Percentiles rank a stretch among this genome's conserved stretches.
These are phyloP conservation scores for Colletotrichum sansevieriae DNA, from an alignment of 2,329 filamentous ascomycete genomes.

Conservation along the genomic window DNA sequence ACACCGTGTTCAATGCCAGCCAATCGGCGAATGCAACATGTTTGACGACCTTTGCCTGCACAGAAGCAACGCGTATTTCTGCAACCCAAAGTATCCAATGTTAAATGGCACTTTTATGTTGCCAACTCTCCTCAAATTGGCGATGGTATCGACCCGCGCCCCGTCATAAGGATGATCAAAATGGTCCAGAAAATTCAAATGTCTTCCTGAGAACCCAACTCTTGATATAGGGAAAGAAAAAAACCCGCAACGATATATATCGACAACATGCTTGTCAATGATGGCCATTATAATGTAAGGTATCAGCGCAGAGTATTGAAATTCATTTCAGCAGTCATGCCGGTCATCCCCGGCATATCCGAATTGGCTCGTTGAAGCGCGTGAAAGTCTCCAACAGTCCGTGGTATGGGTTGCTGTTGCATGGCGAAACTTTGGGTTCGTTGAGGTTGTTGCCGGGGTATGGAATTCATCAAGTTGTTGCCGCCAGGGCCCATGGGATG, in stretches of 20 bases:
- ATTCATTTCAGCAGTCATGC: constrained; percentile 41
- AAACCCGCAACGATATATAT: neutral
- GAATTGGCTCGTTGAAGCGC: constrained; percentile 60
- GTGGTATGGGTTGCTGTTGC: constrained; percentile 54
- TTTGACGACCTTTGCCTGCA: constrained; percentile 9
- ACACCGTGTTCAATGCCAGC: constrained; percentile 33
- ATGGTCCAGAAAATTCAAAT: constrained; percentile 4
- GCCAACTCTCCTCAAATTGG: constrained; percentile 3
- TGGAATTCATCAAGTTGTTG: constrained; percentile 40
- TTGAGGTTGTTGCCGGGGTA: constrained; percentile 52
- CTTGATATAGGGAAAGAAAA: constrained; percentile 12
- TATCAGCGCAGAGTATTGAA: constrained; percentile 37
- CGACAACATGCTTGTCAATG: neutral
- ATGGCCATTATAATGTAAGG: no score
- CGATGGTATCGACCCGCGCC: constrained; percentile 22
- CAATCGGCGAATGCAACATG: constrained; percentile 30
- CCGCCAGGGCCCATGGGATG: constrained; percentile 46
- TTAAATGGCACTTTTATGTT: constrained; percentile 7
- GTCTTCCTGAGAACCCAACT: constrained; percentile 4
- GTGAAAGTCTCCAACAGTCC: constrained; percentile 64
- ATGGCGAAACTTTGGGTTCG: constrained; percentile 57
- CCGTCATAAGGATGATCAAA: constrained; percentile 6
- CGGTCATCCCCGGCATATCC: constrained; percentile 47
- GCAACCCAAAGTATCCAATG: neutral
- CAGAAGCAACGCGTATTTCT: constrained; percentile 16